Evolutionary conservation across 2,329 filamentous ascomycete genomes (phyloP), one percentile per base, ranked within the genome.

Genomic region (Rutstroemia sp.): DNA sequence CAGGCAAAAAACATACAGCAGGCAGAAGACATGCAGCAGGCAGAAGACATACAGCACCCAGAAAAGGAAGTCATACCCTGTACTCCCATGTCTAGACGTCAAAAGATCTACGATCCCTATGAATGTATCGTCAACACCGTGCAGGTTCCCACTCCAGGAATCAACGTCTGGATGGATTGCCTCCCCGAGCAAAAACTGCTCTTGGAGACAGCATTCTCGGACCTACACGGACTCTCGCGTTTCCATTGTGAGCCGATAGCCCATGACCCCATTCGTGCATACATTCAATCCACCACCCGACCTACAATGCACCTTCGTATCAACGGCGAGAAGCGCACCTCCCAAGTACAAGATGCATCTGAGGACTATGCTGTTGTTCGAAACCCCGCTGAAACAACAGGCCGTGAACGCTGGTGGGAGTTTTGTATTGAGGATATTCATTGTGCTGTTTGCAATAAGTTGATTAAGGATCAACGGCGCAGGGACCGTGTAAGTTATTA

Each of bases 351-450:
- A 2, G 53, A 55, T 6, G 19, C 21, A 1, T 55, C 53, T 4
- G 47, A 44, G 17, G 53, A 55, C 10, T 55, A 51, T 17, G 27
- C 39, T 2, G 30, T 37, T 2, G 39, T 55, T 16, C 38, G 19
- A 2, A 27, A 17, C 2, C 30, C 51, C 16, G 37, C 45, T 2
- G 14, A 39, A 6, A 30, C 34, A 2, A 25, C 37, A 1, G 46
- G 17, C 9, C 5, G n/a, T n/a, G 27, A 37, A 1, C 19, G 41
- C 3, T 56, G 39, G 10, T 58, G 52, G 52, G 48, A 46, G 1
- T 56, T 58, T 12, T 39, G 48, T 19, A 51, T 56, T 19, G 57
- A 58, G 12, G 46, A 58, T 56, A n/a, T 56, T 4, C 34, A 56
- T 5, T 58, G 57, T 2, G 19, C 23, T 1, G 17, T 16, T 7